Conservation (phyloP, 176 grass and related monocot genomes). For the Paspalum vaginatum region DNA sequence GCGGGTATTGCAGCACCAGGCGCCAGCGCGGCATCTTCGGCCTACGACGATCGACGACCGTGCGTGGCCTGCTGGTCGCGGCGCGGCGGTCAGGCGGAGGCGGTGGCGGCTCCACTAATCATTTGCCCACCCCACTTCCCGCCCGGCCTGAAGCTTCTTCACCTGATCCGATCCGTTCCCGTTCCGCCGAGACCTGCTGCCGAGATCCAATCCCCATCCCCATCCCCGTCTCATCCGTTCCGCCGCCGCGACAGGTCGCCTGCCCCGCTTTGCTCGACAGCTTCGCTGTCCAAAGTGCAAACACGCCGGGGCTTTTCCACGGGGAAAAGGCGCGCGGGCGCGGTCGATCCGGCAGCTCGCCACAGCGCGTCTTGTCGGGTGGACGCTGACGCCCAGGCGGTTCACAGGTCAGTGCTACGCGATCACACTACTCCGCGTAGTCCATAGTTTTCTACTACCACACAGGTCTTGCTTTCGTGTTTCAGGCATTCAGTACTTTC, state of each 20-base stretch:
- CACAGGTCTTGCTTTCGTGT: no score
- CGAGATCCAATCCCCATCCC: not conserved
- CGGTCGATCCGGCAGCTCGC: not conserved
- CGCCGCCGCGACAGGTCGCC: not conserved
- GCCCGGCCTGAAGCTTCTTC: not conserved
- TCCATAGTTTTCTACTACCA: no score
- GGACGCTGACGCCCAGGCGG: not conserved
- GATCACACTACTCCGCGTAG: no score
- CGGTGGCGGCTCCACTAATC: constrained; percentile 45
- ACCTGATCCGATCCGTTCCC: not conserved
- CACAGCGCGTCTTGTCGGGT: constrained; percentile 18
- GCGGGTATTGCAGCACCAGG: not conserved
- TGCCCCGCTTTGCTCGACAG: not conserved
- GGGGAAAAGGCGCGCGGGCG: not conserved
- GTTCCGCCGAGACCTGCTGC: not conserved
- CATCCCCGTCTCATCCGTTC: not conserved
- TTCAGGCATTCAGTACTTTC: no score
- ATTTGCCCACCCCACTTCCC: constrained; percentile 38
- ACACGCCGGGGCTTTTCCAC: not conserved
- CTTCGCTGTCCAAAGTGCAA: not conserved
- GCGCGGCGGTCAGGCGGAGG: no score
- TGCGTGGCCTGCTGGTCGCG: no score
- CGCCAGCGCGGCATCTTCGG: not conserved
- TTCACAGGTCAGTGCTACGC: no score
- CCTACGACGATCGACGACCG: no score